Conservation (phyloP, 768 basidiomycete genomes). For the Boletus subparvulus region DNA sequence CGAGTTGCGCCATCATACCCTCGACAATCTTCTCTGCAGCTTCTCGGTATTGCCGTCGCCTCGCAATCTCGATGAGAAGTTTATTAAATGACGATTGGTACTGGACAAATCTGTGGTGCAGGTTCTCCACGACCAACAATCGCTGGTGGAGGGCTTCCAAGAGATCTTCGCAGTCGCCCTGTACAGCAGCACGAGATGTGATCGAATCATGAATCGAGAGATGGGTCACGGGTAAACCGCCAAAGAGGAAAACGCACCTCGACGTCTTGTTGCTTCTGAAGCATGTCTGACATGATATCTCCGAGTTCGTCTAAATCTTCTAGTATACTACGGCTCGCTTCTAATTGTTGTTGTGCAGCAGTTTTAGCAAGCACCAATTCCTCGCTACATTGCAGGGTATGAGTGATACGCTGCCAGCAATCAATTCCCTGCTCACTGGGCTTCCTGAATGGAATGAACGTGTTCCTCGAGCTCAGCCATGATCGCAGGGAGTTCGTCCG, state of each 20-base stretch:
- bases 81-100: constrained; percentile 76
- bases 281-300: constrained; percentile 77
- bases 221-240: background rate
- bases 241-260: constrained; percentile 47
- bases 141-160: constrained; percentile 59
- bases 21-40: constrained; percentile 61
- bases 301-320: constrained; percentile 75
- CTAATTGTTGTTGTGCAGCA: constrained; percentile 46
- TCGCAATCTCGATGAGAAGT: constrained; percentile 68
- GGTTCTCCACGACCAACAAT: constrained; percentile 57
- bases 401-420: background rate
- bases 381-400: constrained; percentile 41
- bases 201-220: background rate
- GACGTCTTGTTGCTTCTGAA: constrained; percentile 63
- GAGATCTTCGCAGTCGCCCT: constrained; percentile 55
- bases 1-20: constrained; percentile 63
- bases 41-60: constrained; percentile 66
- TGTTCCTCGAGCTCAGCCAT: constrained; percentile 69
- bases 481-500: constrained; percentile 72
- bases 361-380: constrained; percentile 47
- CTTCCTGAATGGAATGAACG: constrained; percentile 48
- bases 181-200: background rate
- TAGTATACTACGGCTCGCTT: constrained; percentile 48
- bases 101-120: constrained; percentile 63
- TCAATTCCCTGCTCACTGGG: constrained; percentile 47